Percentiles rank a stretch among this genome's conserved stretches.
Conservation (phyloP, 768 basidiomycete species). For the Rossbeevera mucosa region DNA sequence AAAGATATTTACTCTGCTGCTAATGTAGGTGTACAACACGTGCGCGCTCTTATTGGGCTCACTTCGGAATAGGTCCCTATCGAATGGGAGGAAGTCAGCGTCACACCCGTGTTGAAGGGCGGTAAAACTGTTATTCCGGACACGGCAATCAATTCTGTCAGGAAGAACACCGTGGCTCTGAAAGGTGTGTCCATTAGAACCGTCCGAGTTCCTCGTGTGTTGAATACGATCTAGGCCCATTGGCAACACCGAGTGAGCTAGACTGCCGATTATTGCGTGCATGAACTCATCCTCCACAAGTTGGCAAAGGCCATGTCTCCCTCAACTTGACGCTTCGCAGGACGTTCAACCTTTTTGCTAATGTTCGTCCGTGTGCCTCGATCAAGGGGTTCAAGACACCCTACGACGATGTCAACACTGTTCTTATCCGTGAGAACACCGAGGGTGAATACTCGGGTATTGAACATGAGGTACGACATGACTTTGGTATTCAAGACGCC, state of each 20-base stretch:
- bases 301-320: slow-evolving; percentile 98
- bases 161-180: slow-evolving; percentile 95
- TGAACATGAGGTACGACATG: slow-evolving; percentile 85
- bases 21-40: slow-evolving; percentile 44
- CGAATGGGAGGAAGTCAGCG: slow-evolving; percentile 98
- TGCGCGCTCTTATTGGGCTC: slow-evolving; percentile 6
- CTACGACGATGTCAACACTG: slow-evolving; percentile 97
- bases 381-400: slow-evolving; percentile 97
- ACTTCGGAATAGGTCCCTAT: slow-evolving; percentile 77
- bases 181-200: slow-evolving; percentile 59
- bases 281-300: slow-evolving; percentile 38
- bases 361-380: slow-evolving; percentile 94
- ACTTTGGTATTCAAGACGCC: slow-evolving; percentile 1
- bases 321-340: slow-evolving; percentile 94
- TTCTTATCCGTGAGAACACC: slow-evolving; percentile 98
- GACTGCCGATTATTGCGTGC: slow-evolving; percentile 2
- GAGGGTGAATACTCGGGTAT: slow-evolving; percentile 99
- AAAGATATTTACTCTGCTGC: slow-evolving; percentile 91
- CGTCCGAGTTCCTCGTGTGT: not conserved
- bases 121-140: slow-evolving; percentile 98
- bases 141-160: slow-evolving; percentile 82
- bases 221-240: slow-evolving; percentile 56
- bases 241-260: slow-evolving; percentile 91
- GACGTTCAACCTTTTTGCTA: slow-evolving; percentile 98
- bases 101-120: slow-evolving; percentile 87